Conservation (phyloP, 2,329 filamentous ascomycete species). For the Penicillium digitatum region DNA sequence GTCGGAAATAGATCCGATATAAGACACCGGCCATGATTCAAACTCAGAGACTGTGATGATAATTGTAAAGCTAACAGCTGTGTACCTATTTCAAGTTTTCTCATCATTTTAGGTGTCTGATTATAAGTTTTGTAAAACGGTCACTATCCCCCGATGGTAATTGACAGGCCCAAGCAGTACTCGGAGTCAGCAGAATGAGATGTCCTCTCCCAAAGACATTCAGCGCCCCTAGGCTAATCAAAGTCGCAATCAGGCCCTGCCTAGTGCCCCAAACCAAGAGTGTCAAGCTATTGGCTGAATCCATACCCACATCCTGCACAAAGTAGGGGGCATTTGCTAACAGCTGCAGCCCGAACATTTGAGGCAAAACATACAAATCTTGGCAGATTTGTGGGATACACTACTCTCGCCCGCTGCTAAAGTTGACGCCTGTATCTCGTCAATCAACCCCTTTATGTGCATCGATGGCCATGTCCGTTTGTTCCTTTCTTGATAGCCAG, state of each 20-base stretch:
- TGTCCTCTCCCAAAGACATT: slow-evolving; percentile 39
- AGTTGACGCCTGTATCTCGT: slow-evolving; percentile 14
- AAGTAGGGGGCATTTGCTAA: slow-evolving; percentile 42
- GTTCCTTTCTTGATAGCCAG: slow-evolving; percentile 44
- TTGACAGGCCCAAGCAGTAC: slow-evolving; percentile 37
- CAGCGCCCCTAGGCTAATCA: slow-evolving; percentile 43
- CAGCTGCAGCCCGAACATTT: slow-evolving; percentile 45
- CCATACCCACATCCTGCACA: slow-evolving; percentile 28
- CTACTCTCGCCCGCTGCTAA: slow-evolving; percentile 42
- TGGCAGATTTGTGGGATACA: slow-evolving; percentile 30
- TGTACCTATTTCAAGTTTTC: slow-evolving; percentile 30
- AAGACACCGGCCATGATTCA: slow-evolving; percentile 31
- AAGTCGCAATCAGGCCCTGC: slow-evolving; percentile 43
- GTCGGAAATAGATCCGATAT: slow-evolving; percentile 6
- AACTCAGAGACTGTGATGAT: slow-evolving; percentile 41
- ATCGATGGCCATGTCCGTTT: slow-evolving; percentile 29
- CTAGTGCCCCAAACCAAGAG: slow-evolving; percentile 46
- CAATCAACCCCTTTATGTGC: slow-evolving; percentile 16
- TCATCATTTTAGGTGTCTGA: rapidly evolving
- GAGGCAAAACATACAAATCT: no score
- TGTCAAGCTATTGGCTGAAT: slow-evolving; percentile 30
- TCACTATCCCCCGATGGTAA: slow-evolving; percentile 40
- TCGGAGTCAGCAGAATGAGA: slow-evolving; percentile 38
- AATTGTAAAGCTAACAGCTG: slow-evolving; percentile 41
- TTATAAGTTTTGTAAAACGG: slow-evolving; percentile 35